Evolutionary conservation across 2,329 filamentous ascomycete species (phyloP), one percentile per base, ranked within the genome.

Genomic region (Aaosphaeria arxii): DNA sequence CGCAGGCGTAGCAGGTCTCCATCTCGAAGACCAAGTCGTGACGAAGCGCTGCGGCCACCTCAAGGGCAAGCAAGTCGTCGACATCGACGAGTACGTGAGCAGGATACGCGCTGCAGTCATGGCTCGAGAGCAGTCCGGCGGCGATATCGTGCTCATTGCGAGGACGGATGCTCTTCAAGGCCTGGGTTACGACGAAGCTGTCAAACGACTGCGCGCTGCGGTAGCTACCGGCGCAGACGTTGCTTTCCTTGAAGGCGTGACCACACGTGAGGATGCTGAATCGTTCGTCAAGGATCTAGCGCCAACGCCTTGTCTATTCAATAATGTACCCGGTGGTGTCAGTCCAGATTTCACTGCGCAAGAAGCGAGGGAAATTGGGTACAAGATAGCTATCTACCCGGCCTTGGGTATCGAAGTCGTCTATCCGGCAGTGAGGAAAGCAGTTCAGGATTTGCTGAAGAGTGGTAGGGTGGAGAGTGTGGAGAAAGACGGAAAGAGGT

Each of bases 21-120:
- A 86, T 57, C 76, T 86, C 48, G 83, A 86, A 63, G 82, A 85
- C 64, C 83, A 87, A 69, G 74, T 86, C 13, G 71, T 77, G 40
- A 80, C 76, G 40, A 87, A 88, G 70, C 79, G 83, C 7, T 87
- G 84, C 62, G 84, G 84, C 1, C 84, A 87, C 59, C 71, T 87
- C 1, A 65, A 68, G 0, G 81, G 82, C 46, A 87, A 88, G 65
- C 73, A 80, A 48, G 69, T 87, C 9, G 84, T 87, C 6, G 59
- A 69, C 1, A 51, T 62, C 0, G 74, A 77, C 1, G 75, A 76
- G 17, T 86, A 76, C 54, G 61, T 75, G n/a, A 65, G 72, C n/a
- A 74, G 84, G 0, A 81, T 87, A 57, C 71, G 77, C 1, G 83
- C 83, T 0, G 82, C 82, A 0, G 71, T 68, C 9, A 67, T 73